Percentiles rank a stretch among this genome's conserved stretches.
Conservation (phyloP, 495 filamentous ascomycete species). For the Trichoderma orchidacearum region DNA sequence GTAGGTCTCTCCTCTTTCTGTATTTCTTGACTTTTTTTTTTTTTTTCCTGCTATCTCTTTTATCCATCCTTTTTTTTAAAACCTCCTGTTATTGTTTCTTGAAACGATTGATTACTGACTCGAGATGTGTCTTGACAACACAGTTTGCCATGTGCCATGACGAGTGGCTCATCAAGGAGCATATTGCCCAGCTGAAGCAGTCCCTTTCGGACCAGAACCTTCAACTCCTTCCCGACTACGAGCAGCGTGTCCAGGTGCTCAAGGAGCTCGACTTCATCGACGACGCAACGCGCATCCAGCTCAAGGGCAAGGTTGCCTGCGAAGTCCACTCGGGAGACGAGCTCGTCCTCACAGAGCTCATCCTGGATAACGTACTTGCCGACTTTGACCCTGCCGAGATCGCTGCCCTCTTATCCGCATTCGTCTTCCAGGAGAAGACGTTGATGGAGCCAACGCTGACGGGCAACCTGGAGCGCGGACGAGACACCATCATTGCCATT, state of each 20-base stretch:
- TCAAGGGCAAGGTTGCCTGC: constrained; percentile 97
- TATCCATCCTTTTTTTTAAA: background rate
- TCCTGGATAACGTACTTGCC: constrained; percentile 90
- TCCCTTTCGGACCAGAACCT: constrained; percentile 93
- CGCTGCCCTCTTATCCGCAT: constrained; percentile 81
- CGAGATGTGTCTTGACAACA: background rate
- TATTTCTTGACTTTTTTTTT: background rate
- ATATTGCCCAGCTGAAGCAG: constrained; percentile 70
- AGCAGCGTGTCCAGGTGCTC: constrained; percentile 83
- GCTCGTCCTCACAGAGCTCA: constrained; percentile 89
- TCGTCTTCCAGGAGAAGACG: constrained; percentile 99
- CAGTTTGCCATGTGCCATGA: constrained; percentile 83
- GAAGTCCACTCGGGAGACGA: constrained; percentile 97
- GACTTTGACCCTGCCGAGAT: constrained; percentile 96
- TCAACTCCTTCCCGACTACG: constrained; percentile 93
- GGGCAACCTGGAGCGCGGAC: constrained; percentile 67
- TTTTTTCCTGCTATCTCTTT: background rate
- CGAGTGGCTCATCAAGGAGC: constrained; percentile 86
- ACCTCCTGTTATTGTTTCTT: too few species aligned
- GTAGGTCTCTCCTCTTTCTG: constrained; percentile 33
- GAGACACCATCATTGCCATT: constrained; percentile 72
- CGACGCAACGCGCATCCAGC: constrained; percentile 63
- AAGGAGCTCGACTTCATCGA: constrained; percentile 88
- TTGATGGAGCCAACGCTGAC: constrained; percentile 74
- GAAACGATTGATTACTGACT: too few species aligned